Evolutionary conservation across 1,284 basidiomycete species (phyloP), one percentile per base, ranked within the genome.

Genomic region (Tylopilus sp.): DNA sequence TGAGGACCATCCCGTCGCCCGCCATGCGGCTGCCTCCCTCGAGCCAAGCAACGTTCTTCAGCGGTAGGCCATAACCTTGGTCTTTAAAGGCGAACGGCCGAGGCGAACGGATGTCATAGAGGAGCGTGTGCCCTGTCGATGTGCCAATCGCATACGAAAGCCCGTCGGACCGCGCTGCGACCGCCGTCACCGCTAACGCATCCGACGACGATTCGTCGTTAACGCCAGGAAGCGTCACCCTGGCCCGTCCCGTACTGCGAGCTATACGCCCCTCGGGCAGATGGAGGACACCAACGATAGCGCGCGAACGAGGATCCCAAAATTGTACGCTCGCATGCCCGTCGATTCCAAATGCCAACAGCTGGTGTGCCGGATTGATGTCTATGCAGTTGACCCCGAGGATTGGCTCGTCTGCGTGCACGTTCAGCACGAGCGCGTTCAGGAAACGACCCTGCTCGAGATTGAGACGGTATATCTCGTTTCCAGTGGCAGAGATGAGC

Each of bases 381-480:
- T 99, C 93, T 46, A 98, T 80, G 12, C 82, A 80, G 63, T 98
- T 98, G 50, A 97, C 90, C 26, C 96, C 97, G 2, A 78, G 72
- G 11, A 90, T 77, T 31, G 82, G 76, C 9, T 64, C 73, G 38
- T 77, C 78, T 0, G 73, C 78, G 2, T 18, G 19, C 0, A 64
- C 65, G 16, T 73, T 76, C 21, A 91, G 74, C 7, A 76, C 72
- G 23, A 96, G 74, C 1, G 93, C 89, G 29, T 72, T 88, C 76
- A 97, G 84, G 68, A 92, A 99, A 10, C 93, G 82, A 1, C 97
- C 97, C 69, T 97, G 92, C 60, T 95, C 92, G 55, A 99, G 83
- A 65, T 97, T 99, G 55, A 99, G 82, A 0, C 97, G 85, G 67
- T 89, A 99, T 33, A 99, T 78, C 59, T 98, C 93, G 41, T 81